phyloP scores from a whole-genome alignment of 345 rosid genomes.

The Camelina sativa region DNA sequence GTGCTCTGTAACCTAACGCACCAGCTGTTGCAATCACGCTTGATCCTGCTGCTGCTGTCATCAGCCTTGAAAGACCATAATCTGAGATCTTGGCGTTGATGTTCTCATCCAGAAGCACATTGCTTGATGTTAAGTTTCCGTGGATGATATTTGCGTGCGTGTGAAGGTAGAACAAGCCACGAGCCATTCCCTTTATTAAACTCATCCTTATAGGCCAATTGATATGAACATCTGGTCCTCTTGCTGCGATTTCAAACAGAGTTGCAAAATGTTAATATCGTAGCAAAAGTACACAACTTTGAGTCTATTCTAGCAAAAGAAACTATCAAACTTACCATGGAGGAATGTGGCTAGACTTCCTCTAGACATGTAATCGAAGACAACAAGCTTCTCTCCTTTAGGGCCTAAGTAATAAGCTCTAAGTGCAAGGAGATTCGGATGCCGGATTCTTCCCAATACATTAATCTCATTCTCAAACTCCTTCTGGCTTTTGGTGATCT shows the following conservation, averaged over 20 bases:
- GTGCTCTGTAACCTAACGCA: conserved; percentile 86
- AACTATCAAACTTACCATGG: conserved; percentile 60
- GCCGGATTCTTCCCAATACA: conserved; percentile 72
- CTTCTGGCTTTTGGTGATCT: conserved; percentile 74
- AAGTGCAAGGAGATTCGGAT: conserved; percentile 80
- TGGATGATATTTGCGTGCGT: conserved; percentile 72
- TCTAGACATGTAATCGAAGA: conserved; percentile 86
- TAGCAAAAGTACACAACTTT: background rate
- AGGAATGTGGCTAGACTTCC: conserved; percentile 91
- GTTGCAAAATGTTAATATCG: background rate
- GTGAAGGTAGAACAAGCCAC: conserved; percentile 77
- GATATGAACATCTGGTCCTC: conserved; percentile 71
- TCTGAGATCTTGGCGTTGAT: conserved; percentile 67
- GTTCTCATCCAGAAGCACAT: conserved; percentile 66
- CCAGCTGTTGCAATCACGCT: conserved; percentile 85
- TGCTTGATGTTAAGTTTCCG: conserved; percentile 86
- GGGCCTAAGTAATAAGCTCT: conserved; percentile 95
- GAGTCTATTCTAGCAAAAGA: no score
- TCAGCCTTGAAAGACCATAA: conserved; percentile 74
- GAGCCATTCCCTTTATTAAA: conserved; percentile 65
- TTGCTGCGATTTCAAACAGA: conserved; percentile 54
- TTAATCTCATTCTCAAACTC: conserved; percentile 84
- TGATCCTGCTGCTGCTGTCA: conserved; percentile 75
- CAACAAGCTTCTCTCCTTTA: conserved; percentile 95
- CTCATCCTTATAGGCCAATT: conserved; percentile 84